A percentile compares a stretch with the other conserved stretches of the same genome.
phyloP scores from a whole-genome alignment of 352 stramenopile species.

The Pythium pectinolyticum region DNA sequence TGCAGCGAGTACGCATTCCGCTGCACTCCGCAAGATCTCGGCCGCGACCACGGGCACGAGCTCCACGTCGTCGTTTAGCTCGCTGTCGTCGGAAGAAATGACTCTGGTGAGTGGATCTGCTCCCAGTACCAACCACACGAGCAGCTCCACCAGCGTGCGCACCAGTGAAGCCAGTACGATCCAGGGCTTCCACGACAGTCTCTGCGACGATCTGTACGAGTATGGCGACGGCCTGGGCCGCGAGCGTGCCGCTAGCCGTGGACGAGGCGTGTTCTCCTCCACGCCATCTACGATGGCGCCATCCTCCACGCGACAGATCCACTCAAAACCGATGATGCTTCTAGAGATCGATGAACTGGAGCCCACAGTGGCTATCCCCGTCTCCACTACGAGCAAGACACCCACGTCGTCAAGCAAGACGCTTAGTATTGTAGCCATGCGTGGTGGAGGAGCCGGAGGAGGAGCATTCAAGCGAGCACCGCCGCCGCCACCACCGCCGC shows the following conservation, averaged over 20 bases:
- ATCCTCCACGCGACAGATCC: too few species aligned
- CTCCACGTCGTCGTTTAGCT: conserved; percentile 1
- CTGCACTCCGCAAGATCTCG: conserved; percentile 2
- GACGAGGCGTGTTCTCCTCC: conserved; percentile 9
- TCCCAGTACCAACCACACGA: too few species aligned
- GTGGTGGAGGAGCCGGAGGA: too few species aligned
- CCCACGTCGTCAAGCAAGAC: conserved; percentile 24
- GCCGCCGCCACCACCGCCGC: conserved; percentile 7
- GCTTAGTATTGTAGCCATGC: conserved; percentile 17
- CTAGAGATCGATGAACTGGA: conserved; percentile 24
- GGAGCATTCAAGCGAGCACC: conserved; percentile 8
- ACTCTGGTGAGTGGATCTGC: too few species aligned
- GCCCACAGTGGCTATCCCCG: neutral
- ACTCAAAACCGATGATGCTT: conserved; percentile 13
- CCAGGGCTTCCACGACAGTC: conserved; percentile 27
- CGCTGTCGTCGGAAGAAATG: neutral
- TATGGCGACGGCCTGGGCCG: conserved; percentile 23
- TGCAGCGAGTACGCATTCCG: too few species aligned
- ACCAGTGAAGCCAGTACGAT: conserved; percentile 16
- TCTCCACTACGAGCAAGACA: neutral
- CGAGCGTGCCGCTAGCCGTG: conserved; percentile 9
- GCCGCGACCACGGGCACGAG: neutral
- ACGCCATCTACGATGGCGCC: conserved; percentile 3
- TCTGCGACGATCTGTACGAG: conserved; percentile 25
- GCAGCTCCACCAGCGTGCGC: neutral